Evolutionary conservation across 1,284 basidiomycete genomes (phyloP), one percentile per base, ranked within the genome.

Genomic region (Ustilago tritici): DNA sequence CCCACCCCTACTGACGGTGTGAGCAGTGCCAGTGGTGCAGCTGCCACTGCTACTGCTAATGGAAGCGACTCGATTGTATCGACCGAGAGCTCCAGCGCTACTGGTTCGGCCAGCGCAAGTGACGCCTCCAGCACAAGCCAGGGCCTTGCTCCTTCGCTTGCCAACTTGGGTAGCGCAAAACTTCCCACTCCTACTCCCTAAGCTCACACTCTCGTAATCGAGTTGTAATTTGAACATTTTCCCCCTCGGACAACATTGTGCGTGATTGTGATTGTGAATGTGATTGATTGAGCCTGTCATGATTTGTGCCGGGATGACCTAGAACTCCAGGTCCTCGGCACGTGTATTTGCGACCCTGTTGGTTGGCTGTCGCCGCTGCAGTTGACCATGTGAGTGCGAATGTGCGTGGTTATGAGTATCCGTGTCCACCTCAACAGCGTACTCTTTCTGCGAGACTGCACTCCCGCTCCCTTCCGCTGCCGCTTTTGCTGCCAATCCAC

Each of bases 261-360:
- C 10, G n/a, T 46, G 40, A 43, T 10, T 41, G 40, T 41, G 40
- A 41, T 43, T 38, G 55, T 46, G 56, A 19, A 31, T 57, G 41
- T 8, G 36, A 31, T 50, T 50, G 49, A 50, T 50, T 50, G 41
- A 46, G 7, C 8, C 17, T 4, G 23, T 0, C 14, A 32, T 32
- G 6, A 3, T 15, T 10, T 32, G 49, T 23, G 49, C 28, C 36
- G 19, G 9, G 54, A 56, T 61, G 56, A n/a, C 15, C 38, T 47
- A 73, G 54, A 73, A 73, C n/a, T 73, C 70, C 1, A 73, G 65
- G 56, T 68, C 70, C 23, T 73, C 54, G 15, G 61, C 54, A 34
- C 70, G 65, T 9, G 65, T 53, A 28, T 73, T 61, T 0, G 65
- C 61, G 8, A 61, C 65, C 3, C 56, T 55, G 9, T 56, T 66